Percentiles rank a stretch among this genome's conserved stretches.
phyloP scores from a whole-genome alignment of 2,329 filamentous ascomycete species.

The Fusarium mundagurra region DNA sequence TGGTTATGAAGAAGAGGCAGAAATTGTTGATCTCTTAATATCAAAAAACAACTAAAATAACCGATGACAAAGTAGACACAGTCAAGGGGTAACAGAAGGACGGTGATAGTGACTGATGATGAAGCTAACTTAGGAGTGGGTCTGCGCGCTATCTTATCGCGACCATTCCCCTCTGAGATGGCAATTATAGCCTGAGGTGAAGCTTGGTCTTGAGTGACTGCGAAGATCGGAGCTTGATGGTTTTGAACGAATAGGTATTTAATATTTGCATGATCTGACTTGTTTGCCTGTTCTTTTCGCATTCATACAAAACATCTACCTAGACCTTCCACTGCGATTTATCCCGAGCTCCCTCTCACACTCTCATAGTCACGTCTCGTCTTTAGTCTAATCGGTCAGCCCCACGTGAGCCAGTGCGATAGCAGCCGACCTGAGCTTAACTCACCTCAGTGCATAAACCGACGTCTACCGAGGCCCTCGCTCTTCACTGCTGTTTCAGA shows the following conservation, averaged over 20 bases:
- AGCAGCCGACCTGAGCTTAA: conserved; percentile 20
- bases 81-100: not conserved
- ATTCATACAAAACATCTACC: not conserved
- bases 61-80: conserved; percentile 11
- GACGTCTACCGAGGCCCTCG: conserved; percentile 26
- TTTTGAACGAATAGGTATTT: not conserved
- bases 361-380: conserved; percentile 25
- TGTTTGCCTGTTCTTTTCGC: not conserved
- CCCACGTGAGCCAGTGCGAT: conserved; percentile 35
- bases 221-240: conserved; percentile 14
- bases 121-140: conserved; percentile 15
- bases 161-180: conserved; percentile 27
- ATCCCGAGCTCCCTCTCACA: conserved; percentile 14
- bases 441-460: conserved; percentile 11
- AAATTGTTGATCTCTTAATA: not conserved
- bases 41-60: not conserved
- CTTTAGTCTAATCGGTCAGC: not conserved
- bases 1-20: not conserved
- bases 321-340: conserved; percentile 1
- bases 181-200: not conserved
- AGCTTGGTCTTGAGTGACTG: not conserved
- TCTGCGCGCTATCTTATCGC: conserved; percentile 28
- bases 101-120: not conserved
- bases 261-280: not conserved
- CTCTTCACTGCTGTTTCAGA: not conserved